Percentiles rank a stretch among this genome's conserved stretches.
Conservation (phyloP, 257 asterid genomes). For the Lycium ferocissimum region DNA sequence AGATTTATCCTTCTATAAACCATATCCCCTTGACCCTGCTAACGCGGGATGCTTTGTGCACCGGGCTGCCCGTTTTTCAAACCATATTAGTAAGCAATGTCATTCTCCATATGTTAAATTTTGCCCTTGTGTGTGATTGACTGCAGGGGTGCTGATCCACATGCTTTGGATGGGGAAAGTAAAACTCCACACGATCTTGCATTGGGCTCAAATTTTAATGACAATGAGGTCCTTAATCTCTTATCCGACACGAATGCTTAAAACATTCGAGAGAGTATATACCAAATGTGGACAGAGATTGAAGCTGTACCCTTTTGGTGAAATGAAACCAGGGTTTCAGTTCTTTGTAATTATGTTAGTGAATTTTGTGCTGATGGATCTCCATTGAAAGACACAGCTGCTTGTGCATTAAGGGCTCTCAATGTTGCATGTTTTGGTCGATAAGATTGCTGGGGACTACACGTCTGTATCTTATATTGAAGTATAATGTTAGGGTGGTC, state of each 20-base stretch:
- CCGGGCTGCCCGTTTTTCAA: no score
- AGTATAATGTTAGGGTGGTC: slow-evolving; percentile 16
- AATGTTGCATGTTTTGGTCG: slow-evolving; percentile 18
- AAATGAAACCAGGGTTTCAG: slow-evolving; percentile 39
- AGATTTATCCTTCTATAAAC: neutral
- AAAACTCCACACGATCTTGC: slow-evolving; percentile 64
- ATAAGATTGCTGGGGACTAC: neutral
- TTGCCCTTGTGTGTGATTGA: slow-evolving; percentile 11
- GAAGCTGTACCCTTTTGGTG: slow-evolving; percentile 32
- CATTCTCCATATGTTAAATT: neutral
- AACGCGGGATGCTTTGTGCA: no score
- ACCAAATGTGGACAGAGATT: slow-evolving; percentile 16
- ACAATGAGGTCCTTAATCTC: slow-evolving; percentile 69
- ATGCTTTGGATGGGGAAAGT: slow-evolving; percentile 67
- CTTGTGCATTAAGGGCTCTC: slow-evolving; percentile 31
- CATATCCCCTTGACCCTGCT: no score
- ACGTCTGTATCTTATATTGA: neutral
- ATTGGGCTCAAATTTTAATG: slow-evolving; percentile 66
- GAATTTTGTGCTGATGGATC: slow-evolving; percentile 30
- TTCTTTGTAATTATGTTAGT: slow-evolving; percentile 55
- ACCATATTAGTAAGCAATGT: neutral
- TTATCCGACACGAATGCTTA: slow-evolving; percentile 59
- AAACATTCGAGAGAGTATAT: slow-evolving; percentile 28
- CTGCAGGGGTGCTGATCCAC: slow-evolving; percentile 92
- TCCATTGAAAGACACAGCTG: slow-evolving; percentile 34